Evolutionary conservation across 75 land plant species (phyloP).

Genomic region (Ceratopteris richardii): DNA sequence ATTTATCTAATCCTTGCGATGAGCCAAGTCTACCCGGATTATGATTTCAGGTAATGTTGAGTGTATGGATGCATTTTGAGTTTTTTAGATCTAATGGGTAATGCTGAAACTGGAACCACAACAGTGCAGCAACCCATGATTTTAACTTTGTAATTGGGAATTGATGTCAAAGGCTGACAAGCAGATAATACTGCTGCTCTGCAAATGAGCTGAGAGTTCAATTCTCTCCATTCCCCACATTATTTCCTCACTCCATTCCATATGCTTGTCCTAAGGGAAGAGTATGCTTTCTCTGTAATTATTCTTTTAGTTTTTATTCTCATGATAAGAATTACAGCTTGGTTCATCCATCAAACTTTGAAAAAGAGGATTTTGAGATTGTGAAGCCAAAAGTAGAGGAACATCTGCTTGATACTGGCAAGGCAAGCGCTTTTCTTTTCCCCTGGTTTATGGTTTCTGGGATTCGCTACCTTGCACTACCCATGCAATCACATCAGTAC

Average conservation of each 20-base stretch:
- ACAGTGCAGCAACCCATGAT: slow-evolving; percentile 42
- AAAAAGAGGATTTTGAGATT: slow-evolving; percentile 42
- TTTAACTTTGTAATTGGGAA: slow-evolving; percentile 32
- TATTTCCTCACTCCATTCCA: background rate
- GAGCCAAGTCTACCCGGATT: slow-evolving; percentile 79
- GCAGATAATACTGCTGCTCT: slow-evolving; percentile 63
- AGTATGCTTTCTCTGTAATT: background rate
- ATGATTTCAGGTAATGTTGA: slow-evolving; percentile 76
- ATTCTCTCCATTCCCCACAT: slow-evolving; percentile 85
- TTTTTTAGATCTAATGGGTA: background rate
- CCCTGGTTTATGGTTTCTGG: slow-evolving; percentile 6
- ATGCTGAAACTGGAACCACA: too few species aligned
- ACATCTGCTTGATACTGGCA: slow-evolving; percentile 54
- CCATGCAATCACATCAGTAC: background rate
- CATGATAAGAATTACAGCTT: slow-evolving; percentile 40
- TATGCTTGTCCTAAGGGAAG: slow-evolving; percentile 1
- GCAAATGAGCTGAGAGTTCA: slow-evolving; percentile 73
- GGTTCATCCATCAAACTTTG: slow-evolving; percentile 57
- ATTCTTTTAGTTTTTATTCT: too few species aligned
- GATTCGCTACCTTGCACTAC: background rate
- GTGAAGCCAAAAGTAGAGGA: slow-evolving; percentile 55
- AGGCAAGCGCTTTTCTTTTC: slow-evolving; percentile 27
- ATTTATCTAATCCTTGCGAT: slow-evolving; percentile 66
- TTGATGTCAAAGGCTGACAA: slow-evolving; percentile 84
- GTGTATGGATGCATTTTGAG: background rate